Conservation (phyloP, 192 early-diverging fungal genomes). For the Entrophospora sp. region DNA sequence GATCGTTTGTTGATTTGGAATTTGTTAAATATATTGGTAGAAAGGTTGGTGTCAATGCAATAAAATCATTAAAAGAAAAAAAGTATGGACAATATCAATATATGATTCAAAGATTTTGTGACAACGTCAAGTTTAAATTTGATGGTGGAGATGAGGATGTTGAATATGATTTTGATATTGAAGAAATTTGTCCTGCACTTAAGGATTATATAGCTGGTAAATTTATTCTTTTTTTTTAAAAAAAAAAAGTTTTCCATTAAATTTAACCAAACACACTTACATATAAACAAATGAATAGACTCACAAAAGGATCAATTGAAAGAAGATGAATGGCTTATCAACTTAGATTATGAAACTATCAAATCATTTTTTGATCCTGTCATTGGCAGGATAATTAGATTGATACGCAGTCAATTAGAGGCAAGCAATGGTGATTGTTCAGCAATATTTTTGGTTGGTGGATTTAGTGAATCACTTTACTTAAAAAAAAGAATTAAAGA, state of each 20-base stretch:
- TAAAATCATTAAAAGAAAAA: conserved; percentile 25
- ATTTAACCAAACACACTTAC: too few relatives aligned
- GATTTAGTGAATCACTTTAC: conserved; percentile 44
- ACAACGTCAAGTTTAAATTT: too few relatives aligned
- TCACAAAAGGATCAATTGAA: not conserved
- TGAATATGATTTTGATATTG: too few relatives aligned
- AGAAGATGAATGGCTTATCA: conserved; percentile 31
- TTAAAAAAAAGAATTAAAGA: conserved; percentile 37
- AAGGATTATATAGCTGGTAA: too few relatives aligned
- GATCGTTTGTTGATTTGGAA: not conserved
- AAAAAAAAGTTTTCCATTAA: too few relatives aligned
- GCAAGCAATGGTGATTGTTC: conserved; percentile 29
- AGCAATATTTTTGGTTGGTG: conserved; percentile 47
- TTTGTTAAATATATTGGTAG: conserved; percentile 16
- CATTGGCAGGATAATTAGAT: conserved; percentile 37
- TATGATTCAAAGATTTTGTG: not conserved
- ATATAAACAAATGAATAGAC: too few relatives aligned
- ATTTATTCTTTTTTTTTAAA: too few relatives aligned
- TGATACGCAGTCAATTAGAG: conserved; percentile 40
- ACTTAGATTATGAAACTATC: not conserved
- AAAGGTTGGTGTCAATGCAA: conserved; percentile 32
- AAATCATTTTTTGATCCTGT: conserved; percentile 42
- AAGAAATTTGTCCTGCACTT: too few relatives aligned
- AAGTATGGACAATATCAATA: not conserved
- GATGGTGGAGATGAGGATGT: too few relatives aligned